Evolutionary conservation across 306 rosid genomes (phyloP).

Genomic region (Glycine soja): DNA sequence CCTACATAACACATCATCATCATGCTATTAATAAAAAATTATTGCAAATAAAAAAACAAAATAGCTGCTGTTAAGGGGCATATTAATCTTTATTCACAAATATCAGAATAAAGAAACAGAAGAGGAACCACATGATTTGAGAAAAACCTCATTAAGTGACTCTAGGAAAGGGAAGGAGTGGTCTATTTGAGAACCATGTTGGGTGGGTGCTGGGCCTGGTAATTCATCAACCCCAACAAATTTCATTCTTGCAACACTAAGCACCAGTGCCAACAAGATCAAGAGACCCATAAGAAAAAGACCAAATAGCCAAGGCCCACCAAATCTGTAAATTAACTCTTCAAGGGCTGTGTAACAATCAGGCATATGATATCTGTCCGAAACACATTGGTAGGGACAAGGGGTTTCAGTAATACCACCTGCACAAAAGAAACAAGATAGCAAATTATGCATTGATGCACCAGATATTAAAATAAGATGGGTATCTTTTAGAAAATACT

Average conservation of each 20-base stretch:
- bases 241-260: conserved; percentile 95
- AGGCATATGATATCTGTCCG: conserved; percentile 98
- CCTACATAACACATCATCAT: conserved; percentile 57
- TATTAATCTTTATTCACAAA: conserved; percentile 36
- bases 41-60: background rate
- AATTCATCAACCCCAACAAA: conserved; percentile 93
- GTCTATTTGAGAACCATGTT: conserved; percentile 96
- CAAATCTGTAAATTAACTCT: conserved; percentile 94
- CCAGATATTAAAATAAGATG: conserved; percentile 10
- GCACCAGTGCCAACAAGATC: conserved; percentile 88
- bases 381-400: conserved; percentile 91
- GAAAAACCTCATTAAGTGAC: conserved; percentile 90
- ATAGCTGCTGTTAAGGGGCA: background rate
- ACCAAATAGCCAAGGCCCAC: conserved; percentile 97
- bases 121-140: conserved; percentile 36
- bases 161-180: conserved; percentile 98
- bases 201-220: conserved; percentile 94
- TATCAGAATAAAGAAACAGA: conserved; percentile 20
- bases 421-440: conserved; percentile 45
- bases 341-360: conserved; percentile 94
- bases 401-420: conserved; percentile 90
- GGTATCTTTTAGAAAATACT: background rate
- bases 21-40: conserved; percentile 15
- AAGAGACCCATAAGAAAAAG: conserved; percentile 85
- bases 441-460: conserved; percentile 26